Conservation (phyloP, 371 early-diverging fungal species). For the Lichtheimia ramosa region DNA sequence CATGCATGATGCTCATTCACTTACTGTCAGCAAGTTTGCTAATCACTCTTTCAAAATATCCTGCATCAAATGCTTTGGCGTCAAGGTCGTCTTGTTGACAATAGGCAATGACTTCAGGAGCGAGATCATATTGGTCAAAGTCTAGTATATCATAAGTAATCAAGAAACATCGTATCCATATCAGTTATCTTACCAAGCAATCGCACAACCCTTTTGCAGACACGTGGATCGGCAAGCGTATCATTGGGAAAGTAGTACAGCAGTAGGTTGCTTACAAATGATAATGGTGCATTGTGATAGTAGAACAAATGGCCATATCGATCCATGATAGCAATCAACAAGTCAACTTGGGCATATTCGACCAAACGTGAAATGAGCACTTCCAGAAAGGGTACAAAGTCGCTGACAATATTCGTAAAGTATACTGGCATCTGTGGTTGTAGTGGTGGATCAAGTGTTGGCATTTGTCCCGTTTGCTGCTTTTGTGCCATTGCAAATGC, state of each 20-base stretch:
- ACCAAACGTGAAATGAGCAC: constrained; percentile 67
- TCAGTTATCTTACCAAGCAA: constrained; percentile 49
- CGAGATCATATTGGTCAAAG: constrained; percentile 58
- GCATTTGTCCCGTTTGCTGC: constrained; percentile 27
- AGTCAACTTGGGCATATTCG: constrained; percentile 61
- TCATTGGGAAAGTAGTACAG: constrained; percentile 69
- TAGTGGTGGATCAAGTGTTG: constrained; percentile 56
- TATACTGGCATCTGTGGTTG: constrained; percentile 68
- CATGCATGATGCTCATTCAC: constrained; percentile 17
- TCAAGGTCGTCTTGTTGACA: constrained; percentile 30
- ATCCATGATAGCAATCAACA: constrained; percentile 65
- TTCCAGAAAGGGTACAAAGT: constrained; percentile 69
- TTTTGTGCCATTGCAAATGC: constrained; percentile 51
- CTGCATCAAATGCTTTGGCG: constrained; percentile 48
- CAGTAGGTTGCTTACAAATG: constrained; percentile 67
- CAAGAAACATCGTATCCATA: neutral
- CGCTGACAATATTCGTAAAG: constrained; percentile 69
- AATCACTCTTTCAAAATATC: constrained; percentile 58
- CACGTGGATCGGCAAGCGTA: constrained; percentile 54
- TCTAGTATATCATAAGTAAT: constrained; percentile 45
- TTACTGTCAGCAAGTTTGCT: constrained; percentile 56
- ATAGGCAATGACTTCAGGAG: constrained; percentile 50
- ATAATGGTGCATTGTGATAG: constrained; percentile 69
- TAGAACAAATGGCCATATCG: constrained; percentile 67
- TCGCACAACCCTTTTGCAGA: constrained; percentile 61